phyloP scores from a whole-genome alignment of 495 filamentous ascomycete genomes.

The Neurospora pannonica region DNA sequence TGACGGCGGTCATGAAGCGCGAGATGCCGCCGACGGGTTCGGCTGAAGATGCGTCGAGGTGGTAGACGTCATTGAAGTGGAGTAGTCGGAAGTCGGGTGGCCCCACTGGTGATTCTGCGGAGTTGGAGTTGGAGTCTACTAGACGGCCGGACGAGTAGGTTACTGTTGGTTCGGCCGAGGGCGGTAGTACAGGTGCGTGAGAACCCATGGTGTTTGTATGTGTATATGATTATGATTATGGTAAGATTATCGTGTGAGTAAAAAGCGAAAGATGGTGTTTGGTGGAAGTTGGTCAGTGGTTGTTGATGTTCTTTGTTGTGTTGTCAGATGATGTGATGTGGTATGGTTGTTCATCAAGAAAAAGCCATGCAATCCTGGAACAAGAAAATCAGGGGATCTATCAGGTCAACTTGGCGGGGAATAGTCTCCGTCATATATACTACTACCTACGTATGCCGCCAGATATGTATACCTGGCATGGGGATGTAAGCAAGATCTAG shows the following conservation, averaged over 20 bases:
- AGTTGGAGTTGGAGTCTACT: too few relatives aligned
- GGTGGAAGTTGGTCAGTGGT: not conserved
- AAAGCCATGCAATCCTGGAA: not conserved
- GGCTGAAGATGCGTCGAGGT: conserved; percentile 63
- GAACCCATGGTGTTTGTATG: not conserved
- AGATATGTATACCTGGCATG: not conserved
- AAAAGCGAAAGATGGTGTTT: not conserved
- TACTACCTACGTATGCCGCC: not conserved
- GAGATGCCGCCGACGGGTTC: conserved; percentile 74
- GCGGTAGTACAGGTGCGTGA: not conserved
- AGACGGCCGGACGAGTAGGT: conserved; percentile 45
- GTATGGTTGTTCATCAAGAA: not conserved
- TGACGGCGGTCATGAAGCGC: conserved; percentile 68
- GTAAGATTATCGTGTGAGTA: not conserved
- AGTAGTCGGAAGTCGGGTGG: conserved; percentile 67
- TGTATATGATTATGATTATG: not conserved
- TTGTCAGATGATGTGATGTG: not conserved
- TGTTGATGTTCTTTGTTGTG: not conserved
- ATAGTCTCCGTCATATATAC: not conserved
- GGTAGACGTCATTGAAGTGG: conserved; percentile 91
- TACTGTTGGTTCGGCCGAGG: conserved; percentile 14
- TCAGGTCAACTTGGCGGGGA: not conserved
- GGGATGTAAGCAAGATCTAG: not conserved
- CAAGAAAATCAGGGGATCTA: not conserved
- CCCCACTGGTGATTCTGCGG: conserved; percentile 3